A percentile compares a stretch with the other conserved stretches of the same genome.
Conservation (phyloP, 139 green algal species). For the Deuterostichococcus epilithicus region DNA sequence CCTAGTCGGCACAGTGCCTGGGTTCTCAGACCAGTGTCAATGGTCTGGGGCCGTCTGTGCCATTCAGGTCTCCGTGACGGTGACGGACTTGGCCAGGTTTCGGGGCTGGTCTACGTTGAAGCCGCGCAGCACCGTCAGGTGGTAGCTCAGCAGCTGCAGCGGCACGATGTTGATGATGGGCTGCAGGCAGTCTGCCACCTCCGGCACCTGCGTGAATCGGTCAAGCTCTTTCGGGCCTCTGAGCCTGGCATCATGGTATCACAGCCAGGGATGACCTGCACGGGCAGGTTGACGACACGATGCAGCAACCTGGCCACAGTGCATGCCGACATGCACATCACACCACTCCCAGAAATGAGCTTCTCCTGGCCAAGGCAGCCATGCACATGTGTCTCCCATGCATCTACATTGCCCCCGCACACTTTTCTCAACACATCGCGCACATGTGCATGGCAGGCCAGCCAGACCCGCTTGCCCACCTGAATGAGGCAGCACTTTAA, state of each 20-base stretch:
- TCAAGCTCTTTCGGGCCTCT: not conserved
- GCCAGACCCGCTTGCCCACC: not conserved
- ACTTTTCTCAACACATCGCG: too few relatives aligned
- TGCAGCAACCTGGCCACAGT: too few relatives aligned
- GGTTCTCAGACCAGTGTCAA: too few relatives aligned
- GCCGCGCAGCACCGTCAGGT: conserved; percentile 88
- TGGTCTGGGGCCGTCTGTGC: not conserved
- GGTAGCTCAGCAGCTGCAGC: conserved; percentile 93
- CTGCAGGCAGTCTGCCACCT: conserved; percentile 84
- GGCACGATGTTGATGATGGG: conserved; percentile 95
- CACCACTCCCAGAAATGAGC: too few relatives aligned
- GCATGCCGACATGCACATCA: not conserved
- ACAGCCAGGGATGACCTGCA: too few relatives aligned
- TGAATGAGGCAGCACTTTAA: too few relatives aligned
- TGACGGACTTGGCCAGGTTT: conserved; percentile 97
- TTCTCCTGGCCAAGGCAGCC: too few relatives aligned
- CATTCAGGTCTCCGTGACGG: conserved; percentile 53
- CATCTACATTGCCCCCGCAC: too few relatives aligned
- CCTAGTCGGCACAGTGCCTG: too few relatives aligned
- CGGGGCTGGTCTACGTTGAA: conserved; percentile 96
- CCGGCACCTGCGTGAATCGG: conserved; percentile 46
- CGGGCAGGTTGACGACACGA: too few relatives aligned
- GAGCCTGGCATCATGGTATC: not conserved
- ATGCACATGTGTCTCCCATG: too few relatives aligned
- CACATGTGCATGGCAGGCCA: too few relatives aligned